Evolutionary conservation across 176 grass and related monocot genomes (phyloP).

Genomic region (Bonia amplexicaulis): DNA sequence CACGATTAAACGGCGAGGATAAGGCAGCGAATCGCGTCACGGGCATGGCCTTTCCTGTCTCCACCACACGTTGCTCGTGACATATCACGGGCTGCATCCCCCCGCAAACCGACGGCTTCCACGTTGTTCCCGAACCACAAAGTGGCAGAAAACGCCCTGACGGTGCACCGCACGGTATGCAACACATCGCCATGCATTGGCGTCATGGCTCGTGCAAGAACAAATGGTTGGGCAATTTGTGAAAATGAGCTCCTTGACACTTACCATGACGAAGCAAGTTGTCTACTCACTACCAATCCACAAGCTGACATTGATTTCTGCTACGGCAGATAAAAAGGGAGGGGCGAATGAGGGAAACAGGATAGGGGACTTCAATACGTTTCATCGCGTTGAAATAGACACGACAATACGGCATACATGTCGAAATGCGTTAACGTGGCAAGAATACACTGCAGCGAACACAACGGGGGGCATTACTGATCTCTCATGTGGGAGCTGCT

Average conservation of each 20-base stretch:
- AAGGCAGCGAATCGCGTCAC: constrained; percentile 44
- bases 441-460: background rate
- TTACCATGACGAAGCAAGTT: background rate
- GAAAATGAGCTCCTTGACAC: background rate
- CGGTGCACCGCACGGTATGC: background rate
- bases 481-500: background rate
- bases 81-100: background rate
- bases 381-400: background rate
- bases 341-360: background rate
- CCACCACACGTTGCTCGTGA: constrained; percentile 28
- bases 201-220: background rate
- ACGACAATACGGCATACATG: background rate
- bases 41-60: background rate
- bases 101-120: background rate
- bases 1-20: constrained; percentile 22
- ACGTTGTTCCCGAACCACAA: background rate
- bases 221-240: background rate
- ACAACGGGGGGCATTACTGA: background rate
- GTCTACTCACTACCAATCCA: background rate
- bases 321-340: background rate
- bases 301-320: background rate
- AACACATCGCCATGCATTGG: background rate
- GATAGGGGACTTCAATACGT: background rate
- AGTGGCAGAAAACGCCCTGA: background rate
- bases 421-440: background rate